Evolutionary conservation across 2,329 filamentous ascomycete species (phyloP), one percentile per base, ranked within the genome.

Genomic region (Cadophora sp.): DNA sequence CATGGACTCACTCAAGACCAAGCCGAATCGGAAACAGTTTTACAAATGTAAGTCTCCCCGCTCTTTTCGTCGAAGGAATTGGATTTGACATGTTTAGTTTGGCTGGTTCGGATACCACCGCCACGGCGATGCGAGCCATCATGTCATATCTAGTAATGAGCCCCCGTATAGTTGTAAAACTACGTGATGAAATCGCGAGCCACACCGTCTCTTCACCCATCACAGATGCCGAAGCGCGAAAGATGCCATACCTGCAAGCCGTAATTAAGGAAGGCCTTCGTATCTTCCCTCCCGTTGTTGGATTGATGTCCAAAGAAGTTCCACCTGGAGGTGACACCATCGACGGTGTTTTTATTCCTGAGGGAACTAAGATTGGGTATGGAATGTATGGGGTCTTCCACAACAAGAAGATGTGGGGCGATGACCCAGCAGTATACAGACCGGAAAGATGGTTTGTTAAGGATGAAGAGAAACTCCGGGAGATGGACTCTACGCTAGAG

Each of bases 51-150:
- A 33, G 39, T 48, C 16, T 20, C 9, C 2, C 3, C 4, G 8
- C 53, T 16, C 3, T 16, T 9, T 41, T n/a, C 33, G 1, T 16
- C 3, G 2, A n/a, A 16, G 7, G 2, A 39, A 11, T 30, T 64
- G 64, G 16, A 48, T 27, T 36, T 62, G 50, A 66, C 8, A n/a
- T 11, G 8, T 30, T 39, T 24, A 66, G 64, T 53, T 78, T 86
- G 7, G 86, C 86, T 2, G 87, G 86, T 3, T 85, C 85, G 0
- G 87, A 89, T 68, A 87, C 85, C 0, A 87, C 85, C 0, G 84
- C 86, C 0, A 84, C 83, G 0, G 82, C 82, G 0, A 82, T 89
- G 18, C 82, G 72, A 9, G 64, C 67, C 7, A 73, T 68, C 18
- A 51, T 72, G 20, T 62, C 72, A 1, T 67, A 70, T 27, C 64